These are phyloP conservation scores for Kwoniella shivajii DNA, from an alignment of 1,284 basidiomycete species.

Conservation along the genomic window DNA sequence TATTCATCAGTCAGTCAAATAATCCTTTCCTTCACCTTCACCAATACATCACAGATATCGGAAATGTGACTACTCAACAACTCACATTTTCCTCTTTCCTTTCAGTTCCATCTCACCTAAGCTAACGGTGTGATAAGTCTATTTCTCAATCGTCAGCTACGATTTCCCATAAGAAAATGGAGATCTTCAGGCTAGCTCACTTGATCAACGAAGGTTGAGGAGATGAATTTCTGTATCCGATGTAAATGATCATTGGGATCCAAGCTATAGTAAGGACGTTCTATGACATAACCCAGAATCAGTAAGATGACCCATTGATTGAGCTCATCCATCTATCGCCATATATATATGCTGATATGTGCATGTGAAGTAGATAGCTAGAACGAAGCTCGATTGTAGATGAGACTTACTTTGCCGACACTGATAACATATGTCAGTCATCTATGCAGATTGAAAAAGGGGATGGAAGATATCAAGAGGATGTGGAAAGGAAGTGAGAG, in stretches of 20 bases:
- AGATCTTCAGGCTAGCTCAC: too few species aligned
- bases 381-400: background rate
- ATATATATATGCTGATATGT: too few species aligned
- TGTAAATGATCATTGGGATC: slow-evolving; percentile 91
- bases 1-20: background rate
- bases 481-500: background rate
- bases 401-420: slow-evolving; percentile 41
- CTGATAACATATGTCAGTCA: too few species aligned
- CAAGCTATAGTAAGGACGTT: slow-evolving; percentile 86
- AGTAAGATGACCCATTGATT: background rate
- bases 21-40: background rate
- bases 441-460: background rate
- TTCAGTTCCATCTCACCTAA: slow-evolving; percentile 54
- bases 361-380: too few species aligned
- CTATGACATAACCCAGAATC: slow-evolving; percentile 54
- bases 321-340: background rate
- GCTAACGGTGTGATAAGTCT: slow-evolving; percentile 88
- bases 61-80: background rate
- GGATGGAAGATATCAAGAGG: background rate
- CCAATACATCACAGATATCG: background rate
- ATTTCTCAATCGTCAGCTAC: slow-evolving; percentile 3
- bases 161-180: too few species aligned
- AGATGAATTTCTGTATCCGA: slow-evolving; percentile 84
- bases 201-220: slow-evolving; percentile 92
- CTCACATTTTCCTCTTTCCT: background rate